Conservation (phyloP, 2,329 filamentous ascomycete species). For the Aureobasidium sp. region DNA sequence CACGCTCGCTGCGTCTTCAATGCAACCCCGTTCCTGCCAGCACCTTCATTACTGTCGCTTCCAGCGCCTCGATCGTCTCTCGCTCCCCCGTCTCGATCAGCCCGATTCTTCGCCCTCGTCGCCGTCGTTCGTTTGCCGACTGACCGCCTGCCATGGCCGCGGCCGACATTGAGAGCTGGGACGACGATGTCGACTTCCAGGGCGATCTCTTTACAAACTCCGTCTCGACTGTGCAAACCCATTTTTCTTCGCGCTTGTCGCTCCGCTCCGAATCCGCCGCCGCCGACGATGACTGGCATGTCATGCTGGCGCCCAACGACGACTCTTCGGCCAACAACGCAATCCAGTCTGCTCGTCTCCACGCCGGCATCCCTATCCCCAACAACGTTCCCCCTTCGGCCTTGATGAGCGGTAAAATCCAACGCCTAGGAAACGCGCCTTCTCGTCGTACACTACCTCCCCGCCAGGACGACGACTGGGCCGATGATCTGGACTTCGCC, state of each 20-base stretch:
- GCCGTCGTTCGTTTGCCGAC: neutral
- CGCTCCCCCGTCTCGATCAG: neutral
- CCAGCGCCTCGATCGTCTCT: slow-evolving; percentile 4
- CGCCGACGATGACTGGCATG: slow-evolving; percentile 80
- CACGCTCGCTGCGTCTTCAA: slow-evolving; percentile 2
- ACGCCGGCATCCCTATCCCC: slow-evolving; percentile 85
- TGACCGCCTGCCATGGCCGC: slow-evolving; percentile 43
- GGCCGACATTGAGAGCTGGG: slow-evolving; percentile 61
- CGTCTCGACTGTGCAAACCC: slow-evolving; percentile 61
- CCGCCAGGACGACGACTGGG: slow-evolving; percentile 38
- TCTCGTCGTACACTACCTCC: slow-evolving; percentile 31
- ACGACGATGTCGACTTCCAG: slow-evolving; percentile 42
- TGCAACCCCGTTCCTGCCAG: slow-evolving; percentile 5
- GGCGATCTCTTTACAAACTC: slow-evolving; percentile 67
- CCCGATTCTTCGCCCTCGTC: neutral
- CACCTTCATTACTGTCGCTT: slow-evolving; percentile 4
- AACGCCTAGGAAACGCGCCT: slow-evolving; percentile 60
- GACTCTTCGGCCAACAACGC: slow-evolving; percentile 76
- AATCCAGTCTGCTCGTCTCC: slow-evolving; percentile 68
- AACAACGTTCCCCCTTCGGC: slow-evolving; percentile 80
- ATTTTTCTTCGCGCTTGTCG: slow-evolving; percentile 69
- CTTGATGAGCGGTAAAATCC: slow-evolving; percentile 85
- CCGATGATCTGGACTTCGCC: slow-evolving; percentile 40
- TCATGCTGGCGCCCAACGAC: slow-evolving; percentile 76
- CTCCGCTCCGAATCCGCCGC: slow-evolving; percentile 68